Evolutionary conservation across 2,329 filamentous ascomycete genomes (phyloP).

Genomic region (Elsinoe australis): DNA sequence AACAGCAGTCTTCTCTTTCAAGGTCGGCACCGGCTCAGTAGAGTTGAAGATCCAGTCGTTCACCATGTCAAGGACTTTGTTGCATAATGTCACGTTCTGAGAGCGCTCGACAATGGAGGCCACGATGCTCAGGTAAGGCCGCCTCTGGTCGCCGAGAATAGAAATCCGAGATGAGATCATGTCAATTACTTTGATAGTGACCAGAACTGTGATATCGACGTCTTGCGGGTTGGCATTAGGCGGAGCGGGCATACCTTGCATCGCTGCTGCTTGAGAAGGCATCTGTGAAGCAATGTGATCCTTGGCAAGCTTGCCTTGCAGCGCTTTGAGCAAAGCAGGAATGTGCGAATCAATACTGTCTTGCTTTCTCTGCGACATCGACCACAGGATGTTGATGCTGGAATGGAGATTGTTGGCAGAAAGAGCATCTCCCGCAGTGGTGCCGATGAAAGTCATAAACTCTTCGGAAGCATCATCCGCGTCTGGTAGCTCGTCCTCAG

Average conservation of each 20-base stretch:
- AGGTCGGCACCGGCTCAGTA: slow-evolving; percentile 87
- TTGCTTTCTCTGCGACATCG: slow-evolving; percentile 74
- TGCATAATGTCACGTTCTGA: slow-evolving; percentile 74
- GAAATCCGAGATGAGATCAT: slow-evolving; percentile 89
- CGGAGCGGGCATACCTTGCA: slow-evolving; percentile 35
- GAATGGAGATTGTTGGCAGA: slow-evolving; percentile 46
- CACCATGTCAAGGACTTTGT: slow-evolving; percentile 88
- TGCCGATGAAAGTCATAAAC: slow-evolving; percentile 74
- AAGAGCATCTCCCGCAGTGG: slow-evolving; percentile 80
- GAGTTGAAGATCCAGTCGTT: slow-evolving; percentile 95
- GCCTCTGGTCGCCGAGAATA: slow-evolving; percentile 76
- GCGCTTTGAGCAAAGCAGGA: slow-evolving; percentile 77
- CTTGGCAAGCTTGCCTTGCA: slow-evolving; percentile 84
- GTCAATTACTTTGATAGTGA: slow-evolving; percentile 94
- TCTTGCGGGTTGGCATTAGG: slow-evolving; percentile 64
- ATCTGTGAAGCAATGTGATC: slow-evolving; percentile 78
- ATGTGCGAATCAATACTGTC: slow-evolving; percentile 87
- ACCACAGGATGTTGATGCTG: slow-evolving; percentile 90
- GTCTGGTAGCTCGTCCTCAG: slow-evolving; percentile 63
- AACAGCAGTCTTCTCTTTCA: slow-evolving; percentile 98
- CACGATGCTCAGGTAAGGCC: slow-evolving; percentile 90
- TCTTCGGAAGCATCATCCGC: slow-evolving; percentile 70
- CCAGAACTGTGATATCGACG: slow-evolving; percentile 75
- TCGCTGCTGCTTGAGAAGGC: slow-evolving; percentile 47
- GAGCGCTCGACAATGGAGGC: slow-evolving; percentile 95